Percentiles rank a stretch among this genome's conserved stretches.
Evolutionary conservation across 1,139 yeast genomes (phyloP).

Genomic region (Blastobotrys arbuscula): DNA sequence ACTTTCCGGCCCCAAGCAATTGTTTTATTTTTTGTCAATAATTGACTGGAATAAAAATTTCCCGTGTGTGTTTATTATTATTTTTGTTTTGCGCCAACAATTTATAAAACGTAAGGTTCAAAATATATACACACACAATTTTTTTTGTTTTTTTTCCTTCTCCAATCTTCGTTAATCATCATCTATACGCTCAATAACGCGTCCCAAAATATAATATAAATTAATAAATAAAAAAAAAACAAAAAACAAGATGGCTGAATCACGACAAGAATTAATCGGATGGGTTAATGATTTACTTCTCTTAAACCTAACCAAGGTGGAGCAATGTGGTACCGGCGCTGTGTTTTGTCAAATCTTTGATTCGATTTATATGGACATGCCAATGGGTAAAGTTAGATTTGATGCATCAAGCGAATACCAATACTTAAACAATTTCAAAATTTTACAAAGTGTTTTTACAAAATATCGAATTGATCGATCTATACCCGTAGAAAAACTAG

Average conservation of each 20-base stretch:
- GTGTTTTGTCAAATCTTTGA: slow-evolving; percentile 91
- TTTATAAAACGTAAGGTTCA: too few relatives aligned
- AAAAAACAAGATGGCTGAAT: slow-evolving; percentile 46
- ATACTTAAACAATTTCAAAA: slow-evolving; percentile 71
- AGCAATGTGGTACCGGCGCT: slow-evolving; percentile 94
- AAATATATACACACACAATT: not conserved
- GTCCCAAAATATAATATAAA: not conserved
- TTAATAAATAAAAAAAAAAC: not conserved
- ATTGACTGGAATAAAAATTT: not conserved
- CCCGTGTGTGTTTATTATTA: not conserved
- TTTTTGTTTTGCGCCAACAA: not conserved
- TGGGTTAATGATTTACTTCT: slow-evolving; percentile 78
- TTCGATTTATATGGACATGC: slow-evolving; percentile 73
- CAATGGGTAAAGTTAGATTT: slow-evolving; percentile 70
- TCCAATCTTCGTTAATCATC: too few relatives aligned
- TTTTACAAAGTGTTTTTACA: slow-evolving; percentile 71
- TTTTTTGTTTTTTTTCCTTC: not conserved
- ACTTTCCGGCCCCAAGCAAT: too few relatives aligned
- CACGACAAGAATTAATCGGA: slow-evolving; percentile 72
- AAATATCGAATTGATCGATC: slow-evolving; percentile 66
- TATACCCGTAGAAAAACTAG: slow-evolving; percentile 73
- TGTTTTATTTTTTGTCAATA: not conserved
- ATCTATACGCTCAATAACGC: not conserved
- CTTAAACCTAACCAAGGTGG: slow-evolving; percentile 68
- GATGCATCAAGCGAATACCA: slow-evolving; percentile 71